Evolutionary conservation across 169 alveolate species (phyloP).

Genomic region (Eimeria mitis): DNA sequence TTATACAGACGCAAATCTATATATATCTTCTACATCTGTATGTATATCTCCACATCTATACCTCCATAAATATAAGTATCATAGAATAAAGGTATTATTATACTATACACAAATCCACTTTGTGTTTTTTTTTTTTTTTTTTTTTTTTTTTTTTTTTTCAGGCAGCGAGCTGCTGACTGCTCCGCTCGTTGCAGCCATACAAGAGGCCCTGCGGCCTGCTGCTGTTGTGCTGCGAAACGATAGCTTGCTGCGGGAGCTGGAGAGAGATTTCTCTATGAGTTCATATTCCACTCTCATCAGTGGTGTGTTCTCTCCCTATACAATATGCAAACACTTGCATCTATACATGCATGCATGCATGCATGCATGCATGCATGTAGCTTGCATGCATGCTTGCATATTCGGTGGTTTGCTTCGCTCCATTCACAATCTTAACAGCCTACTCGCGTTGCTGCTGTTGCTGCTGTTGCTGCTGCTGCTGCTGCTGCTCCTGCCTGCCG

Average conservation of each 20-base stretch:
- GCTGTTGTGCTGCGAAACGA: constrained; percentile 46
- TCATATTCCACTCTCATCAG: background rate
- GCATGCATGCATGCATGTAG: background rate
- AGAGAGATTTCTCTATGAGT: constrained; percentile 4
- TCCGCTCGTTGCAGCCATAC: constrained; percentile 5
- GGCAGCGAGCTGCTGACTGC: constrained; percentile 69
- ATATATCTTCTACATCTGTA: no score
- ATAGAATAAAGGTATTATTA: no score
- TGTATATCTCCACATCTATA: no score
- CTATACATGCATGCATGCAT: no score
- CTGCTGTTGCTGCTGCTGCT: background rate
- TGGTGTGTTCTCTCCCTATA: background rate
- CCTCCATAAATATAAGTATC: no score
- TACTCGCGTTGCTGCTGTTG: background rate
- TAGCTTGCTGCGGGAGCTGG: constrained; percentile 36
- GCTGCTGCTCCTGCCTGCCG: background rate
- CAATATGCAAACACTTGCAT: no score
- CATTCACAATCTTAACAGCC: background rate
- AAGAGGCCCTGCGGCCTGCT: background rate
- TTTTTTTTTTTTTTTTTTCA: background rate
- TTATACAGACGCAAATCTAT: no score
- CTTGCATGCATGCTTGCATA: background rate
- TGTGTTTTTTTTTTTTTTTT: background rate
- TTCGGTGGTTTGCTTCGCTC: background rate
- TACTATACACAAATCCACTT: background rate